These are phyloP conservation scores for Irpex sp. DNA, from an alignment of 1,284 basidiomycete genomes.

Conservation along the genomic window DNA sequence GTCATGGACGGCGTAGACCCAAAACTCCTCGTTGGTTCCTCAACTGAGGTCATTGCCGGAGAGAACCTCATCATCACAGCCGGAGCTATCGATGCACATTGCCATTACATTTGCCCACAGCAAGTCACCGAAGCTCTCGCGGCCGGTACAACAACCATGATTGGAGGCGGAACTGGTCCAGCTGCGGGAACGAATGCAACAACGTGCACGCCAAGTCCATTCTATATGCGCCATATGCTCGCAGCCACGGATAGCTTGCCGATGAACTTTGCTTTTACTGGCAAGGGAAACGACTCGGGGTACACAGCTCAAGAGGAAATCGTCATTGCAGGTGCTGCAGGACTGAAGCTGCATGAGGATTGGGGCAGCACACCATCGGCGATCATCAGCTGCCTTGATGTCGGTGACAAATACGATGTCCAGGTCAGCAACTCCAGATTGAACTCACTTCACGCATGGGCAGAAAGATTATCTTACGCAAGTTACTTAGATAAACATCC, in stretches of 20 bases:
- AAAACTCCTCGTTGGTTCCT: constrained; percentile 78
- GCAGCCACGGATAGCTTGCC: constrained; percentile 85
- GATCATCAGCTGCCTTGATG: constrained; percentile 77
- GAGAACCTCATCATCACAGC: constrained; percentile 94
- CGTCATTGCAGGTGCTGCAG: constrained; percentile 84
- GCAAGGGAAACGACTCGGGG: constrained; percentile 92
- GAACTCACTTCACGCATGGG: background rate
- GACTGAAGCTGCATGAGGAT: constrained; percentile 96
- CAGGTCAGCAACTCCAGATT: constrained; percentile 49
- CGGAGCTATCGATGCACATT: constrained; percentile 89
- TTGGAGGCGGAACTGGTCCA: constrained; percentile 90
- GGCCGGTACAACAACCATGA: constrained; percentile 79
- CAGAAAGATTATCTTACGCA: background rate
- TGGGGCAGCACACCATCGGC: constrained; percentile 93
- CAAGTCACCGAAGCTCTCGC: constrained; percentile 75
- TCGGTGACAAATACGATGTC: constrained; percentile 93
- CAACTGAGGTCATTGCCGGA: constrained; percentile 92
- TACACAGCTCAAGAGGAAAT: constrained; percentile 75
- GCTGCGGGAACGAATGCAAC: constrained; percentile 90
- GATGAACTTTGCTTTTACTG: constrained; percentile 92
- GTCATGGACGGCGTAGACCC: constrained; percentile 83
- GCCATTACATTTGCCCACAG: constrained; percentile 94
- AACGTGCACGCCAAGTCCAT: constrained; percentile 89
- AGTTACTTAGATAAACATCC: constrained; percentile 77
- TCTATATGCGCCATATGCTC: constrained; percentile 87